Evolutionary conservation across 768 basidiomycete species (phyloP).

Genomic region (Lactifluus volemus): DNA sequence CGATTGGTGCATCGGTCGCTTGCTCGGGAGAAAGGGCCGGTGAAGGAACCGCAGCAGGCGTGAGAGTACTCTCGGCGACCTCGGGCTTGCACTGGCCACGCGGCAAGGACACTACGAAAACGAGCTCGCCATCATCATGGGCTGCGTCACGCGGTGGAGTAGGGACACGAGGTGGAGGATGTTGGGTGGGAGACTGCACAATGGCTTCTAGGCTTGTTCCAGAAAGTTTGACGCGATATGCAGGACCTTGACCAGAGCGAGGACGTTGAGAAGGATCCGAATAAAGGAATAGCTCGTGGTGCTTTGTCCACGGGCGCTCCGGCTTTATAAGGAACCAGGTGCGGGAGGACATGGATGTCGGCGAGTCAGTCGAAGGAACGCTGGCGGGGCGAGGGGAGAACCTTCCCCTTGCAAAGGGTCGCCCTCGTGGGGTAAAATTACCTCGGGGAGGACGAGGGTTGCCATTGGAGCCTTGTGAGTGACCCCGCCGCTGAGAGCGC

Average conservation of each 20-base stretch:
- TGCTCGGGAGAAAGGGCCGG: not conserved
- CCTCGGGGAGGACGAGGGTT: conserved; percentile 40
- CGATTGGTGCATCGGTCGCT: not conserved
- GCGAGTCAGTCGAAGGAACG: conserved; percentile 21
- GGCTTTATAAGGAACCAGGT: conserved; percentile 69
- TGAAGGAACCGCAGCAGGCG: not conserved
- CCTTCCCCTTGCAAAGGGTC: conserved; percentile 37
- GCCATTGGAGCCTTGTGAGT: conserved; percentile 38
- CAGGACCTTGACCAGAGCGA: conserved; percentile 45
- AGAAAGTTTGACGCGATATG: conserved; percentile 57
- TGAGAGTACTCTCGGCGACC: not conserved
- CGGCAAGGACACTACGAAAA: conserved; percentile 7
- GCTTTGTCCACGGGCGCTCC: conserved; percentile 77
- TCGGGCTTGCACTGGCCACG: not conserved
- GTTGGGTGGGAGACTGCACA: conserved; percentile 32
- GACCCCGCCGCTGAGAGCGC: conserved; percentile 31
- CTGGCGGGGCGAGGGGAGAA: conserved; percentile 21
- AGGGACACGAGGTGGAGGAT: conserved; percentile 3
- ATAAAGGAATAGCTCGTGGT: conserved; percentile 67
- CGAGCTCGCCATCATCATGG: not conserved
- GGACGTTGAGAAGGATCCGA: conserved; percentile 51
- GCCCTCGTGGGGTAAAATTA: conserved; percentile 30
- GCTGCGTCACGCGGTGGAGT: not conserved
- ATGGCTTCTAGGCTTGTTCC: conserved; percentile 34
- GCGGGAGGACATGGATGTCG: conserved; percentile 31